A percentile compares a stretch with the other conserved stretches of the same genome.
These are phyloP conservation scores for Boletus eberwhitei DNA, from an alignment of 768 basidiomycete species.

Conservation along the genomic window DNA sequence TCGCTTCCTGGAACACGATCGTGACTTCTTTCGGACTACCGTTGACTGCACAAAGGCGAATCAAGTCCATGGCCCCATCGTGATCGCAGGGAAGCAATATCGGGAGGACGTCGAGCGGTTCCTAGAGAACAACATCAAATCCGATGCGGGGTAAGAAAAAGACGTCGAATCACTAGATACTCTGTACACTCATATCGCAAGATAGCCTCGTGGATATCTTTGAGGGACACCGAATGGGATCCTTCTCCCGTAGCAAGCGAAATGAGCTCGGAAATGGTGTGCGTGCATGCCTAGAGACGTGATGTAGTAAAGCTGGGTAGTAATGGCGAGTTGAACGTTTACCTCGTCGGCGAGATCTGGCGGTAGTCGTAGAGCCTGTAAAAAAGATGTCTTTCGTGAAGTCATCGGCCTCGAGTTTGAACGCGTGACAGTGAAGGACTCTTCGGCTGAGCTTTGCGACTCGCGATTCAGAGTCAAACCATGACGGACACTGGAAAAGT, in stretches of 20 bases:
- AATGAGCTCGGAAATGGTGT: constrained; percentile 19
- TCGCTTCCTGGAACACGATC: constrained; percentile 39
- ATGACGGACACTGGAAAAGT: constrained; percentile 37
- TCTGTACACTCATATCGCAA: constrained; percentile 10
- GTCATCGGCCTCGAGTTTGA: not conserved
- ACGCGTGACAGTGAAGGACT: not conserved
- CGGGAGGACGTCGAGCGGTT: constrained; percentile 39
- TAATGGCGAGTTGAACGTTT: not conserved
- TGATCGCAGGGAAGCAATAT: constrained; percentile 31
- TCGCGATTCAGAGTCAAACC: not conserved
- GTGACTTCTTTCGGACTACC: constrained; percentile 41
- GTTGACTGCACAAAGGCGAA: constrained; percentile 29
- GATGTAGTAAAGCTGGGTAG: not conserved
- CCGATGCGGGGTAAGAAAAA: not conserved
- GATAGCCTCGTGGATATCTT: constrained; percentile 15
- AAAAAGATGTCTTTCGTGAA: constrained; percentile 5
- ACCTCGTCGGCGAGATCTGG: constrained; percentile 27
- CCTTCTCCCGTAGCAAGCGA: constrained; percentile 11
- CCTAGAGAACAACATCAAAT: constrained; percentile 25
- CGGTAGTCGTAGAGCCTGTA: constrained; percentile 19
- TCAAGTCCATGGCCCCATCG: constrained; percentile 31
- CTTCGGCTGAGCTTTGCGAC: too few species aligned
- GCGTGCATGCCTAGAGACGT: constrained; percentile 14
- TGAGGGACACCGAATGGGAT: constrained; percentile 9
- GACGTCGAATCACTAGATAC: constrained; percentile 15